A percentile compares a stretch with the other conserved stretches of the same genome.
These are phyloP conservation scores for Fusarium secorum DNA, from an alignment of 2,329 filamentous ascomycete species.

Conservation along the genomic window DNA sequence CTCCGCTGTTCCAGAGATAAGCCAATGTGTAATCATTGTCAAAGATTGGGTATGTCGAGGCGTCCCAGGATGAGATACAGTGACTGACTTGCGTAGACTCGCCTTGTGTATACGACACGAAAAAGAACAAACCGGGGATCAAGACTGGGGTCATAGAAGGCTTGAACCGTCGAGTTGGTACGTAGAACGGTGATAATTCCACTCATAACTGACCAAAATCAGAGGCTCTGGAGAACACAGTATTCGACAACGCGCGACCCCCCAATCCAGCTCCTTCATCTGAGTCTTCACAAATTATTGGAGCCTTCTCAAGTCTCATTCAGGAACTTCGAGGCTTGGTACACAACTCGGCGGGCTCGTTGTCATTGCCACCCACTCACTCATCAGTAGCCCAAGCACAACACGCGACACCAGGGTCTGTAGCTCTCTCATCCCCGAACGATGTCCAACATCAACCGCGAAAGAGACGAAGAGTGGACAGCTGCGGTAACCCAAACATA, in stretches of 20 bases:
- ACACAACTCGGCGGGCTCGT: not conserved
- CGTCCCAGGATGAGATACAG: fast-evolving
- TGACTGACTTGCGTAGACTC: constrained; percentile 9
- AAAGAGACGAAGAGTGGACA: constrained; percentile 31
- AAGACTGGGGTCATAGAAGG: constrained; percentile 28
- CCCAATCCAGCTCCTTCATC: not conserved
- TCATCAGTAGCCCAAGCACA: not conserved
- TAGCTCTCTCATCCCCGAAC: not conserved
- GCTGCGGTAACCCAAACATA: constrained; percentile 36
- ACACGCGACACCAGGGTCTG: not conserved
- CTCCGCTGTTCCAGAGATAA: constrained; percentile 33
- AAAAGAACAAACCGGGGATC: constrained; percentile 29
- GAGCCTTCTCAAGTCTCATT: constrained; percentile 27
- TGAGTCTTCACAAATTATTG: constrained; percentile 21
- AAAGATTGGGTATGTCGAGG: constrained; percentile 12
- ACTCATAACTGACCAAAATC: not conserved
- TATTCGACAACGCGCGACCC: not conserved
- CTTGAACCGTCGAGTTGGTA: constrained; percentile 27
- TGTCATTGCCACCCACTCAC: not conserved
- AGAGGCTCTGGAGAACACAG: constrained; percentile 30
- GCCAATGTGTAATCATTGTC: constrained; percentile 33
- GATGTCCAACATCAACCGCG: constrained; percentile 13
- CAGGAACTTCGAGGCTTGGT: constrained; percentile 27
- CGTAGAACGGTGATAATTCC: not conserved
- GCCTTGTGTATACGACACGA: constrained; percentile 22